A percentile compares a stretch with the other conserved stretches of the same genome.
Evolutionary conservation across 768 basidiomycete species (phyloP).

Genomic region (Phlegmacium glaucopus): DNA sequence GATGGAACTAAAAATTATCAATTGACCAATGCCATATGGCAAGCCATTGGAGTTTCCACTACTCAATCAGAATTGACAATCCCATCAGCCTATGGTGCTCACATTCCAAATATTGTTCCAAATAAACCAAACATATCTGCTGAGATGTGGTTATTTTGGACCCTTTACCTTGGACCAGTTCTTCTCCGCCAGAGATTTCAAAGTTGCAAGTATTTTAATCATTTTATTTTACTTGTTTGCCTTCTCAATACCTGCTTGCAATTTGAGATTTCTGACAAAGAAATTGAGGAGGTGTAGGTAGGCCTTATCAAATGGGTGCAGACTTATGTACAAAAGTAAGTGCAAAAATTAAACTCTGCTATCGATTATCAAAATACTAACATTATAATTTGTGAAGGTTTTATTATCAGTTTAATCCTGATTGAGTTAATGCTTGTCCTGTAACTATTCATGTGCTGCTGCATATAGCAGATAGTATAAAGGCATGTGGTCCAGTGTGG

Average conservation of each 20-base stretch:
- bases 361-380: slow-evolving; percentile 3
- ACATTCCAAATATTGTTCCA: slow-evolving; percentile 28
- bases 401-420: slow-evolving; percentile 25
- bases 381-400: slow-evolving; percentile 12
- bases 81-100: slow-evolving; percentile 34
- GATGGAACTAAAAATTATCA: slow-evolving; percentile 25
- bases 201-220: slow-evolving; percentile 33
- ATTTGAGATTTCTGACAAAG: too few species aligned
- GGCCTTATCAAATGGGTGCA: slow-evolving; percentile 35
- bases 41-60: slow-evolving; percentile 33
- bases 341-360: too few species aligned
- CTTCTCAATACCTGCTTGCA: slow-evolving; percentile 35
- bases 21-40: slow-evolving; percentile 31
- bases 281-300: slow-evolving; percentile 21
- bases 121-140: slow-evolving; percentile 27
- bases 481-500: slow-evolving; percentile 32
- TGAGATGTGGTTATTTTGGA: slow-evolving; percentile 39
- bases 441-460: slow-evolving; percentile 28
- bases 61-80: slow-evolving; percentile 29
- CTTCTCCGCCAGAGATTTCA: slow-evolving; percentile 32
- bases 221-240: slow-evolving; percentile 39
- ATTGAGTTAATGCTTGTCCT: slow-evolving; percentile 23
- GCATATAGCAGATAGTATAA: slow-evolving; percentile 19
- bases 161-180: slow-evolving; percentile 33
- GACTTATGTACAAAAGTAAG: slow-evolving; percentile 37